A percentile compares a stretch with the other conserved stretches of the same genome.
phyloP scores from a whole-genome alignment of 2,329 filamentous ascomycete genomes.

The Hysterium pulicare region DNA sequence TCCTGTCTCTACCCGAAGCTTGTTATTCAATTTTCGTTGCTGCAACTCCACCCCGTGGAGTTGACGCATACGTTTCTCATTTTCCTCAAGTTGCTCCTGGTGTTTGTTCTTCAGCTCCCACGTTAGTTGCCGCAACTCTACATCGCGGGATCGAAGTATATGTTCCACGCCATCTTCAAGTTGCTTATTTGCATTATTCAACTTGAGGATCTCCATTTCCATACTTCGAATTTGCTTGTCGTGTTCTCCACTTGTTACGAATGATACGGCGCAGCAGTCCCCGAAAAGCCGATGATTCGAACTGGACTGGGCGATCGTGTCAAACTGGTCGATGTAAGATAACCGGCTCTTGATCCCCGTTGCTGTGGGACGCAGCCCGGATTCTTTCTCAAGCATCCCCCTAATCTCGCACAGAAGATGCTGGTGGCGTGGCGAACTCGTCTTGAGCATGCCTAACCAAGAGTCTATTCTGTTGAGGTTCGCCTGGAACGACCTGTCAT shows the following conservation, averaged over 20 bases:
- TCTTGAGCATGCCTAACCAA: not conserved
- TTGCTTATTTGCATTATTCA: too few relatives aligned
- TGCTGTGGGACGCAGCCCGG: not conserved
- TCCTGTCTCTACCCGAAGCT: too few relatives aligned
- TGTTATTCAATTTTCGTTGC: too few relatives aligned
- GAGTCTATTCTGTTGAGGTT: not conserved
- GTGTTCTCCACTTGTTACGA: not conserved
- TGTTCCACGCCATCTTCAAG: too few relatives aligned
- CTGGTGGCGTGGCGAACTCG: not conserved
- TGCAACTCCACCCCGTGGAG: too few relatives aligned
- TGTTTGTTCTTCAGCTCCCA: too few relatives aligned
- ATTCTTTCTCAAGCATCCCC: conserved; percentile 1
- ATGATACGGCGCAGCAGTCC: not conserved
- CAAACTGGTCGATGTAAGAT: not conserved
- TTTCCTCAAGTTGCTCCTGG: too few relatives aligned
- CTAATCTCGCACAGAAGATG: not conserved
- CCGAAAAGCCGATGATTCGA: not conserved
- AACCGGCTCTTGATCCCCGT: not conserved
- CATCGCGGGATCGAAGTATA: too few relatives aligned
- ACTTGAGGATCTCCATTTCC: too few relatives aligned
- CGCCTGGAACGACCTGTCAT: conserved; percentile 1
- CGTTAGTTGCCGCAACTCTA: too few relatives aligned
- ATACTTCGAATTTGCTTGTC: not conserved
- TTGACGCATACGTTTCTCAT: too few relatives aligned
- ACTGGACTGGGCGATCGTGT: not conserved